Evolutionary conservation across 2,329 filamentous ascomycete species (phyloP), one percentile per base, ranked within the genome.

Genomic region (Claviceps fusiformis): DNA sequence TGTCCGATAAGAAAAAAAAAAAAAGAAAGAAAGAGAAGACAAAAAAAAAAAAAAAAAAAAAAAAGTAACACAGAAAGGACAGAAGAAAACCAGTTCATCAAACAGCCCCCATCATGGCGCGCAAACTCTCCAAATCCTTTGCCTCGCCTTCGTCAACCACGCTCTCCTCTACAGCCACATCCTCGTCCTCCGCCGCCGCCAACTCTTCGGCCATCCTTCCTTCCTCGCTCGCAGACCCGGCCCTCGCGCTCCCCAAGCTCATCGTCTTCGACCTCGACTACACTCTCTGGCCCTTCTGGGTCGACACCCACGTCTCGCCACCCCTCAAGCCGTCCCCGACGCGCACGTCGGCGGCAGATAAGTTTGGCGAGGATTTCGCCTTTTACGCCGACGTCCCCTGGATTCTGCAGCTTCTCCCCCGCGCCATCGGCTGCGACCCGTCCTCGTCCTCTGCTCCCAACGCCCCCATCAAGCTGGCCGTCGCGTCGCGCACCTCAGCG

Each of bases 221-320:
- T 5, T 39, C 66, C 27, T 73, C 75, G 61, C 73, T 81, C 43
- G 64, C 67, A 60, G 75, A 80, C 68, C 70, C 81, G 46, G 53
- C 62, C 15, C 79, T 83, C 0, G 87, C 89, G 0, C 79, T 95
- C 1, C 91, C 91, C 0, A 83, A 85, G 58, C 78, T 95, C 61
- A 79, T 97, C 63, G 87, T 93, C 59, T 96, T 97, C 73, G 93
- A 97, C 69, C 82, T 97, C 59, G 92, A 97, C 76, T 97, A 96
- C 76, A 97, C 93, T 0, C 78, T 97, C n/a, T 97, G 92, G 93
- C 90, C 91, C 5, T 96, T 96, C 72, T 97, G 92, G 92, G 85
- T 95, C 1, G 93, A 97, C 74, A 95, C 90, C 3, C 91, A 96
- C 71, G 86, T 93, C 62, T 81, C 82, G 29, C 79, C 83, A 7